Evolutionary conservation across 2,329 filamentous ascomycete species (phyloP).

Genomic region (Pestalotiopsis sp.): DNA sequence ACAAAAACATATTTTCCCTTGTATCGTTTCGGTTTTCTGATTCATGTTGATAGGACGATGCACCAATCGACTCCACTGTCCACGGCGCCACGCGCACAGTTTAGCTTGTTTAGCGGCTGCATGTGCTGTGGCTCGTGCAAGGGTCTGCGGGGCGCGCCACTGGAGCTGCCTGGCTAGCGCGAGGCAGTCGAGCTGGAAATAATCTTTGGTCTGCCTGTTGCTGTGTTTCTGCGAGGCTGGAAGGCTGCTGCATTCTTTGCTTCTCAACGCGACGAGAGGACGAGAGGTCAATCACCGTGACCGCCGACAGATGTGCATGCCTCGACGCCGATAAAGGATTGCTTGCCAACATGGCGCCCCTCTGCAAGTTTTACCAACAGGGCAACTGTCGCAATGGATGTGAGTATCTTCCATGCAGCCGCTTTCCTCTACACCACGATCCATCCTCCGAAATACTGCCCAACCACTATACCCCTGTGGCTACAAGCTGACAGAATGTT

Average conservation of each 20-base stretch:
- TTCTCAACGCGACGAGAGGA: neutral
- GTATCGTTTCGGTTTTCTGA: no score
- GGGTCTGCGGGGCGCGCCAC: neutral
- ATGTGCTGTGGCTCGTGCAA: neutral
- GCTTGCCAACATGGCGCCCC: slow-evolving; percentile 31
- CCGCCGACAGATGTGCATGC: neutral
- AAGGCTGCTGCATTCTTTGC: slow-evolving; percentile 7
- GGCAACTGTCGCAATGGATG: slow-evolving; percentile 67
- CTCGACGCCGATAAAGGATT: neutral
- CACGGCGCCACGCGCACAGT: no score
- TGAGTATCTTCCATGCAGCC: slow-evolving; percentile 32
- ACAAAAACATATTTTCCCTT: no score
- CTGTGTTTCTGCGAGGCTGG: slow-evolving; percentile 7
- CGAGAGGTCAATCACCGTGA: no score
- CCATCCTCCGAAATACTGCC: neutral
- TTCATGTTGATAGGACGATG: no score
- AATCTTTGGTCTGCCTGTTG: neutral
- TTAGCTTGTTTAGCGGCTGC: neutral
- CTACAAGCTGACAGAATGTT: slow-evolving; percentile 14
- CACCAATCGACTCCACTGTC: neutral
- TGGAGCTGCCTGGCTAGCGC: neutral
- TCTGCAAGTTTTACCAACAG: slow-evolving; percentile 66
- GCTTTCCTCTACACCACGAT: neutral
- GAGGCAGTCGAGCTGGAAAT: neutral
- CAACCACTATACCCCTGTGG: neutral